Percentiles rank a stretch among this genome's conserved stretches.
These are phyloP conservation scores for Fusarium equiseti DNA, from an alignment of 2,329 filamentous ascomycete species.

Conservation along the genomic window DNA sequence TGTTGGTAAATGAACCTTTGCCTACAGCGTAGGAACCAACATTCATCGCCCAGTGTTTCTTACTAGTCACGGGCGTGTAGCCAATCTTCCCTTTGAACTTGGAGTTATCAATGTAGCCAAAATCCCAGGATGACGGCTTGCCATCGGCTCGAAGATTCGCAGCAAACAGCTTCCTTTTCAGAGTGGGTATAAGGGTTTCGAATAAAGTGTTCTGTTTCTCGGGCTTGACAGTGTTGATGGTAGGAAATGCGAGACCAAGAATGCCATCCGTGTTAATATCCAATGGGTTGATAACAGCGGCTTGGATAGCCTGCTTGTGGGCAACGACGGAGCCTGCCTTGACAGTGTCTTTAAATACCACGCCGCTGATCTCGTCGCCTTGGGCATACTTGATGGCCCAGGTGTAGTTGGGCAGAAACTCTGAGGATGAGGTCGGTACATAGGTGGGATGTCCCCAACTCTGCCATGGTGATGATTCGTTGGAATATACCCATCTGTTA, in stretches of 20 bases:
- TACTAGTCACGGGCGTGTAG: background rate
- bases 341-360: background rate
- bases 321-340: background rate
- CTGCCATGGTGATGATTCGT: background rate
- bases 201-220: background rate
- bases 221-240: background rate
- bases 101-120: background rate
- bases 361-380: background rate
- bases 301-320: background rate
- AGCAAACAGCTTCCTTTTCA: constrained; percentile 1
- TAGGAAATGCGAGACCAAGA: background rate
- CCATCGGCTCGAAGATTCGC: background rate
- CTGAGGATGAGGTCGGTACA: background rate
- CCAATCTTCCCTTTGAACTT: background rate
- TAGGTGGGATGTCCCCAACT: background rate
- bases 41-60: background rate
- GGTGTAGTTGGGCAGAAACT: background rate
- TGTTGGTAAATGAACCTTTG: background rate
- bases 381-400: background rate
- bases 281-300: background rate
- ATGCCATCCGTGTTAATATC: rapidly evolving
- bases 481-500: background rate
- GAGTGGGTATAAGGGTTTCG: background rate
- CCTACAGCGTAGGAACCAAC: background rate
- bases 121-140: background rate